Evolutionary conservation across 805 yeast species (phyloP), one percentile per base, ranked within the genome.

Genomic region (Priceomyces melissophilus): DNA sequence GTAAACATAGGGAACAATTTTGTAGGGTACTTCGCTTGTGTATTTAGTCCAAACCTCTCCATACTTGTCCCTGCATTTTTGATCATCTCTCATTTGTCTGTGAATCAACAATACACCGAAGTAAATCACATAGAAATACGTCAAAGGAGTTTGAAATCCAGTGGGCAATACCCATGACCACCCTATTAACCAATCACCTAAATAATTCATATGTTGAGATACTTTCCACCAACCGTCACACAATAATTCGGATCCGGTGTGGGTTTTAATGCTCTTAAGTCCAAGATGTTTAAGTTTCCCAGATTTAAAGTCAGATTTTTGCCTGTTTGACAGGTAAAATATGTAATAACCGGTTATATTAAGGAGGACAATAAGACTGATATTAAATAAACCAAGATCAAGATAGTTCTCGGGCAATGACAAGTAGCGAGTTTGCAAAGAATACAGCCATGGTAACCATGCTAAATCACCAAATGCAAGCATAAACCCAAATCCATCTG

Each of bases 401-500:
- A 81, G 63, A 16, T 81, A 80, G 45, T 80, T 78, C 23, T 61
- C 56, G 3, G 58, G 55, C 33, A 81, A 73, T 4, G 89, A 77
- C 47, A 91, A 67, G 58, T 81, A 93, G 46, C 98, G 76, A 2
- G 95, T 75, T 59, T 93, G 99, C 44, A 93, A 60, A 8, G 89
- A 76, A 61, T 93, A 93, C 1, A 95, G 76, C 71, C 91, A 91
- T 26, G 99, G 99, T 15, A 93, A 88, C 70, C 93, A 76, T 2
- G 93, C 81, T 53, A 93, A 73, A 59, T 93, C 99, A 23, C 99
- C 99, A 67, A 91, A 90, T 3, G 89, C 81, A 39, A 93, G 71
- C 99, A 93, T 93, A 65, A 83, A 90, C 1, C 99, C 99, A 60
- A 93, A 88, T 0, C 99, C 99, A 65, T 93, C 99, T 9, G 96